These are phyloP conservation scores for Barnettozyma vustinii DNA, from an alignment of 805 yeast genomes.

Conservation along the genomic window DNA sequence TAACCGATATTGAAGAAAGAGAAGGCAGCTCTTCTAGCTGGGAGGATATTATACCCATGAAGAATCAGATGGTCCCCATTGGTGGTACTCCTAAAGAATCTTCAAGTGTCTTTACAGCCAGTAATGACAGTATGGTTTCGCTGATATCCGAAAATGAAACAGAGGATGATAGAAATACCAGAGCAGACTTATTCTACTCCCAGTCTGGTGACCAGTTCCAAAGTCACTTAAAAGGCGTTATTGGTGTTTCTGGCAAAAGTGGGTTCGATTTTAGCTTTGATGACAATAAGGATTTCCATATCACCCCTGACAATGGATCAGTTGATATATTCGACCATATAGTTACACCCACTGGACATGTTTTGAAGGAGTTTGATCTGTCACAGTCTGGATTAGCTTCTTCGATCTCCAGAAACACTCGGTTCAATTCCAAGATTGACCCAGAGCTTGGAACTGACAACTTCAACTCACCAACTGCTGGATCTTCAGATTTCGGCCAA, in stretches of 20 bases:
- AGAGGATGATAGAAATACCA: not conserved
- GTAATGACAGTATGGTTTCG: not conserved
- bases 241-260: not conserved
- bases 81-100: not conserved
- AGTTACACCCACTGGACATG: not conserved
- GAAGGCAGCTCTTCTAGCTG: not conserved
- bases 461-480: not conserved
- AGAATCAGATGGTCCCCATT: not conserved
- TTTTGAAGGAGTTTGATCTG: not conserved
- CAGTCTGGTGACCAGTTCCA: not conserved
- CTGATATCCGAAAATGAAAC: not conserved
- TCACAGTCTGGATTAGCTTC: not conserved
- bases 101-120: not conserved
- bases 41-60: not conserved
- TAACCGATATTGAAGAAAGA: not conserved
- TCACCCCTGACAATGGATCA: not conserved
- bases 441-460: not conserved
- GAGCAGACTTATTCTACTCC: not conserved
- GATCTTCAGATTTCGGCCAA: not conserved
- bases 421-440: not conserved
- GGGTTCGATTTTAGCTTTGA: not conserved
- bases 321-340: not conserved
- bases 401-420: not conserved
- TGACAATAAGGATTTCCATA: not conserved
- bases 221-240: not conserved